Conservation (phyloP, 148 eudicot species). For the Nyssa sinensis region DNA sequence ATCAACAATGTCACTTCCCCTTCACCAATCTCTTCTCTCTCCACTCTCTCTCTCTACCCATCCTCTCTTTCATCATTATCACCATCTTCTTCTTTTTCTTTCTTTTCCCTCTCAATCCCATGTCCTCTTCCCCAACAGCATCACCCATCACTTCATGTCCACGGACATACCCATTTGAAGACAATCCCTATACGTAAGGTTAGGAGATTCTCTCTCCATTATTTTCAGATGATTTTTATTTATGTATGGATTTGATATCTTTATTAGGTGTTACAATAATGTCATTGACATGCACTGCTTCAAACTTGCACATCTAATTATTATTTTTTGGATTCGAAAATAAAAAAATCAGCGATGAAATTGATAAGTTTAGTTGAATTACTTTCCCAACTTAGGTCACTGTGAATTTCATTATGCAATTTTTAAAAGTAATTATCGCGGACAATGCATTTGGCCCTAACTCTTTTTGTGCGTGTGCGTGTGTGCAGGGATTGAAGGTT, state of each 20-base stretch:
- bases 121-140: constrained; percentile 21
- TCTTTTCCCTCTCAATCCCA: constrained; percentile 26
- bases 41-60: background rate
- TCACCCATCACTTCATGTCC: constrained; percentile 9
- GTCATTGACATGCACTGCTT: no score
- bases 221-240: no score
- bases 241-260: background rate
- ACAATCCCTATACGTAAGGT: constrained; percentile 38
- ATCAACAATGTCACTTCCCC: constrained; percentile 20
- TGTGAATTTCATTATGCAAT: background rate
- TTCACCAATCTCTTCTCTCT: constrained; percentile 6
- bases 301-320: background rate
- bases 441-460: background rate
- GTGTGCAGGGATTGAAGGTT: constrained; percentile 35
- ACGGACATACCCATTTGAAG: constrained; percentile 16
- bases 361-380: background rate
- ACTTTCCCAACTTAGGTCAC: background rate
- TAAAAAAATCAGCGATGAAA: background rate
- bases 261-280: no score
- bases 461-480: background rate
- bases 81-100: constrained; percentile 9
- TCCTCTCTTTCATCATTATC: constrained; percentile 15
- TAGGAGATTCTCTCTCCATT: background rate
- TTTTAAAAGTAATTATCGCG: background rate
- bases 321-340: background rate